phyloP scores from a whole-genome alignment of 345 rosid species.

The Pseudoturritis turrita region DNA sequence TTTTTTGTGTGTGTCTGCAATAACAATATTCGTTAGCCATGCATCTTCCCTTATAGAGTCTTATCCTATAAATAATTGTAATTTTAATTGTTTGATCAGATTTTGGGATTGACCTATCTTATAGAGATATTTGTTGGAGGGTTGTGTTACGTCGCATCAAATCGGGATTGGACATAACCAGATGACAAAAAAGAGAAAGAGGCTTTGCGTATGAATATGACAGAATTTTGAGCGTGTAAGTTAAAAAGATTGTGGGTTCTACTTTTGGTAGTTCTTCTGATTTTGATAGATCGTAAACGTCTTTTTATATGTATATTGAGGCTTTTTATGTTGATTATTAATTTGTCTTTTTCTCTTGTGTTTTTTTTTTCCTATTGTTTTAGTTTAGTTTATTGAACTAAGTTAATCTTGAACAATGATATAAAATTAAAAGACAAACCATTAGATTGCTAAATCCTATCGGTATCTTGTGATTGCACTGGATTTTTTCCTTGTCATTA shows the following conservation, averaged over 20 bases:
- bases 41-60: background rate
- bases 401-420: too few relatives aligned
- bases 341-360: background rate
- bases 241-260: conserved; percentile 34
- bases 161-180: conserved; percentile 2
- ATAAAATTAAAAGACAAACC: background rate
- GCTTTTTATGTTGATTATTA: background rate
- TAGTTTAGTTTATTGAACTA: background rate
- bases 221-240: conserved; percentile 24
- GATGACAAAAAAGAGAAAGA: conserved; percentile 14
- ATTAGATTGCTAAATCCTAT: background rate
- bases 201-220: conserved; percentile 22
- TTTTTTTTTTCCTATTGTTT: background rate
- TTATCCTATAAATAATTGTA: background rate
- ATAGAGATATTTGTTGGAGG: conserved; percentile 15
- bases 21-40: conserved; percentile 11
- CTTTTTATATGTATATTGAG: background rate
- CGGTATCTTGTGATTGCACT: background rate
- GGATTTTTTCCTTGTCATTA: background rate
- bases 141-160: conserved; percentile 27
- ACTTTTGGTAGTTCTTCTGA: conserved; percentile 23
- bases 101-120: conserved; percentile 2
- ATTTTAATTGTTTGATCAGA: background rate
- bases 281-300: conserved; percentile 12
- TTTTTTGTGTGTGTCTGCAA: too few relatives aligned